Evolutionary conservation across 2,329 filamentous ascomycete species (phyloP), one percentile per base, ranked within the genome.

Genomic region (Sporothrix phasma): DNA sequence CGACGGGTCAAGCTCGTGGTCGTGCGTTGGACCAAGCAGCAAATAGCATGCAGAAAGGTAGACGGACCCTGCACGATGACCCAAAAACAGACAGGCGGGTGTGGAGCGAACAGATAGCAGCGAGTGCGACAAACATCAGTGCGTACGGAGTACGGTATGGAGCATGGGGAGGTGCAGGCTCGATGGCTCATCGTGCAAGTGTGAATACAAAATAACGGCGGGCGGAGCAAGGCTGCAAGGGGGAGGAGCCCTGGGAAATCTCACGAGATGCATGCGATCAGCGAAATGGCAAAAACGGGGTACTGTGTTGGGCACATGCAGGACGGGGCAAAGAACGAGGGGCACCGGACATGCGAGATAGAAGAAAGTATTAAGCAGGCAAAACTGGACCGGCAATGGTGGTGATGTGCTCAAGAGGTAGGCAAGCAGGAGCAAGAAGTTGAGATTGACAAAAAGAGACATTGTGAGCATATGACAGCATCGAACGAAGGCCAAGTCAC

Each of bases 201-300:
- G 39, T 45, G 24, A 26, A 46, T 43, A 45, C 59, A 49, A 51
- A 49, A 51, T n/a, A 24, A 49, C 29, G 56, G 56, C 10, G 24
- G 37, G 37, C 5, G 19, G 45, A 39, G 59, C 45, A 15, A 61
- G 45, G 59, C 59, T 61, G 59, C 59, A 61, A 61, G 59, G 59
- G 59, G 45, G 45, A 45, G 31, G 43, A 47, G 58, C 37, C 26
- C 11, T 15, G 19, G 22, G 10, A 61, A 61, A 26, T n/a, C 59
- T 61, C 45, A 47, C 45, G 45, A 61, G 19, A 26, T 41, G 45
- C 59, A 51, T 41, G 45, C 15, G 59, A 49, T 61, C 45, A 26
- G 29, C 59, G 45, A 61, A 39, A 41, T 26, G 22, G 45, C 17
- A 56, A 39, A 37, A 39, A 22, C 11, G 4, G 51, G 31, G 51